phyloP scores from a whole-genome alignment of 2,329 filamentous ascomycete species.

The Drechslerella stenobrocha region DNA sequence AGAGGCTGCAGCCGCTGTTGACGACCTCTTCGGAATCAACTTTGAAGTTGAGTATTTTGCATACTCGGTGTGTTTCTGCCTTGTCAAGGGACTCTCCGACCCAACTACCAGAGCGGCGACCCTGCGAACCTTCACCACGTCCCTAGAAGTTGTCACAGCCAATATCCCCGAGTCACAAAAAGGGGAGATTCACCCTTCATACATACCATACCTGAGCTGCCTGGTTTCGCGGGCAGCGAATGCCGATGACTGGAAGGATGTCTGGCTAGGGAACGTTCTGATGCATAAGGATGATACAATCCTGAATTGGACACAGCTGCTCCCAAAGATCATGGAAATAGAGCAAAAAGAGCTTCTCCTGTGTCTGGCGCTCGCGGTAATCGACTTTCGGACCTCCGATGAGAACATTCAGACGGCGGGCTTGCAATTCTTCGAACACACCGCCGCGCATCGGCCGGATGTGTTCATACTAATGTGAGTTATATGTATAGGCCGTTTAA shows the following conservation, averaged over 20 bases:
- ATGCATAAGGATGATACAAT: conserved; percentile 51
- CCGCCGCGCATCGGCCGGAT: conserved; percentile 62
- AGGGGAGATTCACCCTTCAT: conserved; percentile 51
- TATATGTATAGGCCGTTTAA: too few relatives aligned
- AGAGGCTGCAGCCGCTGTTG: conserved; percentile 65
- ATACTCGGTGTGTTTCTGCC: conserved; percentile 67
- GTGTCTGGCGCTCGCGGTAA: conserved; percentile 66
- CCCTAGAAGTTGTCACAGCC: conserved; percentile 61
- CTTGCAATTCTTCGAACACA: conserved; percentile 64
- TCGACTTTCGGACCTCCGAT: conserved; percentile 69
- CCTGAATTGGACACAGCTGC: conserved; percentile 55
- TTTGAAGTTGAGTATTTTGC: conserved; percentile 69
- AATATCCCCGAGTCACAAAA: conserved; percentile 51
- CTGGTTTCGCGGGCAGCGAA: conserved; percentile 62
- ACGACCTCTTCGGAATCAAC: conserved; percentile 68
- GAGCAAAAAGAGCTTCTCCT: conserved; percentile 67
- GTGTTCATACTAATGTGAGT: conserved; percentile 66
- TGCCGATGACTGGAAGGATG: conserved; percentile 66
- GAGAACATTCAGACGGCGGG: conserved; percentile 65
- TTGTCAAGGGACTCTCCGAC: conserved; percentile 68
- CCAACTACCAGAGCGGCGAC: conserved; percentile 64
- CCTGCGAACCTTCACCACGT: conserved; percentile 65
- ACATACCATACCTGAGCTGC: conserved; percentile 63
- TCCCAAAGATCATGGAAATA: conserved; percentile 59
- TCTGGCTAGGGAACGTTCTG: conserved; percentile 65